Evolutionary conservation across 495 filamentous ascomycete species (phyloP).

Genomic region (Copromyces sp.): DNA sequence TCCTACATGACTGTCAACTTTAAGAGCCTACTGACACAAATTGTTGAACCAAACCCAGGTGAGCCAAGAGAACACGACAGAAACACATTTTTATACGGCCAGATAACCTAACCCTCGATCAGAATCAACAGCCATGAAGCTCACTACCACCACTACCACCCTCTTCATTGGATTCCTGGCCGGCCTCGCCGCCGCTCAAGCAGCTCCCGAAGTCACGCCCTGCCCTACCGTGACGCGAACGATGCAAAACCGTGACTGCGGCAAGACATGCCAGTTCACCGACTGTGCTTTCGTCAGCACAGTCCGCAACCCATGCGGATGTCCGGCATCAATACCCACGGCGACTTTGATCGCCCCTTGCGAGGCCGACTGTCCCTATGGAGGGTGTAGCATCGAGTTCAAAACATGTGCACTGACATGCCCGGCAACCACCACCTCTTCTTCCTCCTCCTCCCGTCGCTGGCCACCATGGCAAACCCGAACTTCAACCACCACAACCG

Average conservation of each 20-base stretch:
- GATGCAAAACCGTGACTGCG: conserved; percentile 15
- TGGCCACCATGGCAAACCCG: neutral
- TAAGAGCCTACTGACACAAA: neutral
- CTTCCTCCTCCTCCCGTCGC: conserved; percentile 6
- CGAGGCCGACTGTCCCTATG: conserved; percentile 21
- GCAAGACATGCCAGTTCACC: conserved; percentile 13
- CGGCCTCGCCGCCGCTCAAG: conserved; percentile 11
- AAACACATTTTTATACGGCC: neutral
- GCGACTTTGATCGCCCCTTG: conserved; percentile 24
- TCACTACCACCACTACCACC: conserved; percentile 4
- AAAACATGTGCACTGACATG: conserved; percentile 12
- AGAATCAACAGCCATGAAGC: conserved; percentile 10
- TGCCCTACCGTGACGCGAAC: conserved; percentile 23
- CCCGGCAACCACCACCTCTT: conserved; percentile 7
- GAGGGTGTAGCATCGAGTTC: conserved; percentile 23
- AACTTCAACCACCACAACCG: conserved; percentile 1
- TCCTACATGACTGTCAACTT: neutral
- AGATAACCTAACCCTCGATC: neutral
- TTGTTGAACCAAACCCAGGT: neutral
- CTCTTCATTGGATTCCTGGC: conserved; percentile 13
- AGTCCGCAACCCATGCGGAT: conserved; percentile 21
- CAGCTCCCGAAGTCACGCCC: neutral
- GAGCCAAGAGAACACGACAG: neutral
- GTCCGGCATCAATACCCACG: conserved; percentile 19
- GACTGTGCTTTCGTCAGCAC: conserved; percentile 19